A percentile compares a stretch with the other conserved stretches of the same genome.
Conservation (phyloP, 108 stramenopile genomes). For the Nitzschia sp. region DNA sequence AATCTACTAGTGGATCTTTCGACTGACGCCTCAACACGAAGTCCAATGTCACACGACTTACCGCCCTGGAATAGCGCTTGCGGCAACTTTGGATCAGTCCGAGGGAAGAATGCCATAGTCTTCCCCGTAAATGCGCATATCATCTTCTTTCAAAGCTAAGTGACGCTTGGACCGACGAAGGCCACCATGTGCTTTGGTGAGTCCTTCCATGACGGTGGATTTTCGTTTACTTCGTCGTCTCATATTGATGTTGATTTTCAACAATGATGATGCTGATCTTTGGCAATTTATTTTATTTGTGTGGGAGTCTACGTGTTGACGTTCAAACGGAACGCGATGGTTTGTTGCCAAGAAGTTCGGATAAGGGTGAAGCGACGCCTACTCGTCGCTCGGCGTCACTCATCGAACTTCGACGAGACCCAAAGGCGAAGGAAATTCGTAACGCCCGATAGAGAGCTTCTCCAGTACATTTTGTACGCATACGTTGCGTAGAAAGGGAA, state of each 20-base stretch:
- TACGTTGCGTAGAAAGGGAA: background rate
- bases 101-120: conserved; percentile 85
- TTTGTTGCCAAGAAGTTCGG: background rate
- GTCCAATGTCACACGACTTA: conserved; percentile 33
- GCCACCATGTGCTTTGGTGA: conserved; percentile 35
- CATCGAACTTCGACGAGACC: background rate
- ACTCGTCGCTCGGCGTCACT: background rate
- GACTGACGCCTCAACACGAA: background rate
- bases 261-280: conserved; percentile 22
- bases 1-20: background rate
- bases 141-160: conserved; percentile 38
- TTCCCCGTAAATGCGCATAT: conserved; percentile 68
- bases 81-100: conserved; percentile 81
- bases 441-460: too few species aligned
- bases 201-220: conserved; percentile 32
- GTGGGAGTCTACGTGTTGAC: background rate
- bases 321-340: background rate
- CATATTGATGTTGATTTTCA: background rate
- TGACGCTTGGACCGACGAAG: conserved; percentile 55
- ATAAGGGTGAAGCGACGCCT: too few species aligned
- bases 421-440: background rate
- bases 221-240: conserved; percentile 57
- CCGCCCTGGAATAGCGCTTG: conserved; percentile 84
- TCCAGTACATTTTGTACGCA: background rate
- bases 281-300: background rate